Evolutionary conservation across 2,329 filamentous ascomycete species (phyloP).

Genomic region (Penicillium rolfsii): DNA sequence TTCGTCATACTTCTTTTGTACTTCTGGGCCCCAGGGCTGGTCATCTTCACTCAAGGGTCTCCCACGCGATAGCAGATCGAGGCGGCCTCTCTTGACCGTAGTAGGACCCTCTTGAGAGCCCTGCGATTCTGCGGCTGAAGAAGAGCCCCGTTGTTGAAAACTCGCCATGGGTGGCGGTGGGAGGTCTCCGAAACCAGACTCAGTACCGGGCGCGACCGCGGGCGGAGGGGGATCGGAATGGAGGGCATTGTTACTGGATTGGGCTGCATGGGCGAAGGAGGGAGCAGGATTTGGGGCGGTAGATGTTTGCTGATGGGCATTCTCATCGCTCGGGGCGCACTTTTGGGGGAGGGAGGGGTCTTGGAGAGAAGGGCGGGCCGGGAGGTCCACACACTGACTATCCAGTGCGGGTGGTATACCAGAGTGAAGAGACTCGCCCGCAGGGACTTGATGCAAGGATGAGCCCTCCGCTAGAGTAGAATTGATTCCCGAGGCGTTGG

Average conservation of each 20-base stretch:
- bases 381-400: conserved; percentile 41
- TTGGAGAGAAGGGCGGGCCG: conserved; percentile 51
- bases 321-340: conserved; percentile 43
- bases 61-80: conserved; percentile 30
- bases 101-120: conserved; percentile 26
- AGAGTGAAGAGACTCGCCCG: conserved; percentile 38
- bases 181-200: conserved; percentile 39
- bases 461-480: conserved; percentile 31
- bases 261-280: conserved; percentile 34
- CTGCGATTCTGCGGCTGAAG: conserved; percentile 28
- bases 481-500: conserved; percentile 25
- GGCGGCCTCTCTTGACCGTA: conserved; percentile 30
- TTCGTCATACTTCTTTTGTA: conserved; percentile 55
- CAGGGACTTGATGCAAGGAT: conserved; percentile 35
- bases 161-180: conserved; percentile 47
- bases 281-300: conserved; percentile 32
- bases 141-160: conserved; percentile 44
- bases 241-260: conserved; percentile 41
- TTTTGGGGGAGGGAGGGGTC: conserved; percentile 46
- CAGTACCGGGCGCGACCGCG: conserved; percentile 41
- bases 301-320: conserved; percentile 45
- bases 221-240: conserved; percentile 32
- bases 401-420: conserved; percentile 11
- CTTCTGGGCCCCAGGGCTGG: conserved; percentile 52
- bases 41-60: conserved; percentile 42